Conservation (phyloP, 768 basidiomycete genomes). For the Boletus tomentosulus region DNA sequence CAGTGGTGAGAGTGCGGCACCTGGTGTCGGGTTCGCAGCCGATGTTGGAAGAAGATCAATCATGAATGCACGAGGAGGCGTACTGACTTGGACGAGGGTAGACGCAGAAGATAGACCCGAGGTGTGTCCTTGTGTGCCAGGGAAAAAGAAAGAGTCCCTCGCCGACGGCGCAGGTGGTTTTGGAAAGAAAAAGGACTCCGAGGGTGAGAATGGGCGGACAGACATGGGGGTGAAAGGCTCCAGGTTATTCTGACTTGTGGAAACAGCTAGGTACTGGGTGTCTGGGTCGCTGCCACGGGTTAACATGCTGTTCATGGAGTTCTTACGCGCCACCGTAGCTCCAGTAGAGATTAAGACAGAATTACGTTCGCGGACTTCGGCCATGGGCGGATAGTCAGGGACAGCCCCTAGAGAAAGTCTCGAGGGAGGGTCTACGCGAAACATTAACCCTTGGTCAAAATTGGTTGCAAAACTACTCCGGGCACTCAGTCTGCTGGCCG, state of each 20-base stretch:
- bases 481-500: slow-evolving; percentile 28
- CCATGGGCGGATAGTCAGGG: slow-evolving; percentile 51
- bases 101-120: slow-evolving; percentile 14
- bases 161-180: slow-evolving; percentile 43
- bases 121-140: background rate
- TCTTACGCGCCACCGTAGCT: slow-evolving; percentile 24
- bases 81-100: slow-evolving; percentile 16
- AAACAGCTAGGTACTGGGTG: slow-evolving; percentile 40
- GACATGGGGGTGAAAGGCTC: slow-evolving; percentile 49
- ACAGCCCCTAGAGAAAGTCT: slow-evolving; percentile 9
- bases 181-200: slow-evolving; percentile 67
- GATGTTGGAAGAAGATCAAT: slow-evolving; percentile 13
- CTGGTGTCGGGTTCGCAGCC: slow-evolving; percentile 4
- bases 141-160: background rate
- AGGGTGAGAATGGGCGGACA: slow-evolving; percentile 62
- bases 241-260: slow-evolving; percentile 11
- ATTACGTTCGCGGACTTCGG: slow-evolving; percentile 44
- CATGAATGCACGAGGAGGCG: slow-evolving; percentile 15
- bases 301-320: slow-evolving; percentile 39
- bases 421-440: slow-evolving; percentile 19
- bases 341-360: slow-evolving; percentile 21
- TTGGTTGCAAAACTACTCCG: slow-evolving; percentile 66
- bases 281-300: slow-evolving; percentile 35
- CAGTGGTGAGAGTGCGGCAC: background rate
- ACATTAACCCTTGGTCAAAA: slow-evolving; percentile 41